Evolutionary conservation across 768 basidiomycete species (phyloP).

Genomic region (Mycena venus): DNA sequence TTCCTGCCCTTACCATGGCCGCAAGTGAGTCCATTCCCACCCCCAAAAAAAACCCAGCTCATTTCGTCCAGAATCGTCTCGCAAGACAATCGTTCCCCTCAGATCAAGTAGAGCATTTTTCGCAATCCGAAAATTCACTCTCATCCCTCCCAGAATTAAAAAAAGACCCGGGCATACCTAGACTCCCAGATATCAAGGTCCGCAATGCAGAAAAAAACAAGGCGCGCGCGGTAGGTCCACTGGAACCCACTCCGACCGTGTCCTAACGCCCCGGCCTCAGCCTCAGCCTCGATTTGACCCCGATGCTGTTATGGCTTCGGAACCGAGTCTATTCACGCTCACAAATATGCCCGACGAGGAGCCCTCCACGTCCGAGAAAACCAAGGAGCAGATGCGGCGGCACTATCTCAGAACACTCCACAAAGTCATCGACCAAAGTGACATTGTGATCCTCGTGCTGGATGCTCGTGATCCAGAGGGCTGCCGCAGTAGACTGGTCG

Average conservation of each 20-base stretch:
- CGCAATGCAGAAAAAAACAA: conserved; percentile 66
- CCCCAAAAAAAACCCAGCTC: not conserved
- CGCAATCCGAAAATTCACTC: not conserved
- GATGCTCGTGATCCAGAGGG: conserved; percentile 98
- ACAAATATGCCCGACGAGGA: conserved; percentile 62
- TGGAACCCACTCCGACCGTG: not conserved
- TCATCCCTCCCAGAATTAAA: conserved; percentile 70
- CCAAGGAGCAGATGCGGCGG: conserved; percentile 77
- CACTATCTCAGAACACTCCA: conserved; percentile 86
- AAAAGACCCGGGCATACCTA: conserved; percentile 91
- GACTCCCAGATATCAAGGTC: conserved; percentile 80
- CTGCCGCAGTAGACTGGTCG: conserved; percentile 90
- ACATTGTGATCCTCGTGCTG: conserved; percentile 90
- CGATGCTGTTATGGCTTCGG: conserved; percentile 80
- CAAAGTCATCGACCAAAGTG: conserved; percentile 94
- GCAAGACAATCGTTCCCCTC: conserved; percentile 21
- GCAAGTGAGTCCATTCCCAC: conserved; percentile 14
- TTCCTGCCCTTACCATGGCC: conserved; percentile 16
- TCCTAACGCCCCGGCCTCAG: conserved; percentile 33
- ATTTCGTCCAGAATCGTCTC: conserved; percentile 23
- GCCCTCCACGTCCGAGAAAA: conserved; percentile 53
- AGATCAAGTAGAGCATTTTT: conserved; percentile 32
- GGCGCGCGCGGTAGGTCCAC: conserved; percentile 53
- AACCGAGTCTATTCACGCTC: conserved; percentile 76
- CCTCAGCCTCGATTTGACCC: conserved; percentile 53